Conservation (phyloP, 208 protist species). For the Porcisia hertigi region DNA sequence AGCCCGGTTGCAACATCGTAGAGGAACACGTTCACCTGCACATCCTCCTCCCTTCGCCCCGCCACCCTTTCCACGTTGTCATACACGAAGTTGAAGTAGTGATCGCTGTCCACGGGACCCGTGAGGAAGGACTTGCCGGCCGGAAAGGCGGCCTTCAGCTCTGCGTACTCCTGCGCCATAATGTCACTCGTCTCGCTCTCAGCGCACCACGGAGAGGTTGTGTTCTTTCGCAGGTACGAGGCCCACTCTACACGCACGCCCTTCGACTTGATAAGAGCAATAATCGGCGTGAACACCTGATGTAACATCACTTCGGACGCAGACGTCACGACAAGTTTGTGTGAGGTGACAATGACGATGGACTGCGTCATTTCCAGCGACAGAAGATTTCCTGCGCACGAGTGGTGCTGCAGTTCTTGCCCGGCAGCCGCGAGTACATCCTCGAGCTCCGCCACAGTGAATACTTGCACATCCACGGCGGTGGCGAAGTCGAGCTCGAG, state of each 20-base stretch:
- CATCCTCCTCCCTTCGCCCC: conserved; percentile 48
- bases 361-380: conserved; percentile 52
- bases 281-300: conserved; percentile 41
- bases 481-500: conserved; percentile 81
- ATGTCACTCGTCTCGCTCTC: conserved; percentile 70
- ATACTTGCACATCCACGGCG: conserved; percentile 6
- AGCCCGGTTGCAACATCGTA: conserved; percentile 47
- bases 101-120: conserved; percentile 84
- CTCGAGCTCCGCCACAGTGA: conserved; percentile 47
- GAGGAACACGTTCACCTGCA: conserved; percentile 83
- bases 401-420: conserved; percentile 38
- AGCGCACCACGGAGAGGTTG: conserved; percentile 60
- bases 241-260: conserved; percentile 71
- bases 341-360: conserved; percentile 48
- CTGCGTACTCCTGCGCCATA: conserved; percentile 89
- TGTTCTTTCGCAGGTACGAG: conserved; percentile 85
- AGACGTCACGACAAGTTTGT: conserved; percentile 55
- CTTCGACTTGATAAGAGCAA: conserved; percentile 39
- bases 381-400: conserved; percentile 29
- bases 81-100: conserved; percentile 89
- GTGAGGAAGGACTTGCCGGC: conserved; percentile 75
- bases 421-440: conserved; percentile 38
- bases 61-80: conserved; percentile 54
- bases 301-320: conserved; percentile 71
- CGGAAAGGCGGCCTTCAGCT: conserved; percentile 80